A percentile compares a stretch with the other conserved stretches of the same genome.
Conservation (phyloP, 2,329 filamentous ascomycete species). For the Monilinia aucupariae region DNA sequence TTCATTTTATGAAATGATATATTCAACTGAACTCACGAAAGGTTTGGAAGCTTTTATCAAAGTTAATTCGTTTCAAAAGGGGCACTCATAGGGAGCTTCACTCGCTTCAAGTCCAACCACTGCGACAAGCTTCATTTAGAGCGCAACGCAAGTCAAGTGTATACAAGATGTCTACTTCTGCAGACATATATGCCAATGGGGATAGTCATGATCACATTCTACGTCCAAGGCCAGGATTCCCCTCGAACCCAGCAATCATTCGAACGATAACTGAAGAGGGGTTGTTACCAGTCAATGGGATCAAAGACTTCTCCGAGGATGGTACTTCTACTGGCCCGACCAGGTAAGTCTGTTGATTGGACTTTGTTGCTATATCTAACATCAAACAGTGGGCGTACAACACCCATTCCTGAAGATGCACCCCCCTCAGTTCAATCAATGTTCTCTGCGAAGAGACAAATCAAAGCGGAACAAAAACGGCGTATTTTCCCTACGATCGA, state of each 20-base stretch:
- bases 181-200: constrained; percentile 28
- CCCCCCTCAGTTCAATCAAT: constrained; percentile 87
- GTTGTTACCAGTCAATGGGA: constrained; percentile 18
- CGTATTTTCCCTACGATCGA: constrained; percentile 91
- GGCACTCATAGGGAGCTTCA: constrained; percentile 6
- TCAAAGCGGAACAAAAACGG: constrained; percentile 72
- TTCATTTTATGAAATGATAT: constrained; percentile 5
- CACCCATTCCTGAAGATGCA: constrained; percentile 80
- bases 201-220: constrained; percentile 33
- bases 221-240: constrained; percentile 30
- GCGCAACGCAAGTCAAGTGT: background rate
- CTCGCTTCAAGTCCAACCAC: background rate
- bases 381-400: constrained; percentile 64
- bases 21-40: constrained; percentile 1
- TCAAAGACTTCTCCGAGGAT: constrained; percentile 22
- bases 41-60: background rate
- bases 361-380: constrained; percentile 16
- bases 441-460: constrained; percentile 76
- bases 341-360: background rate
- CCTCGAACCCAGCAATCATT: constrained; percentile 28
- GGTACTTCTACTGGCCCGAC: constrained; percentile 23
- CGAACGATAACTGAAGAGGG: constrained; percentile 29
- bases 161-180: constrained; percentile 31
- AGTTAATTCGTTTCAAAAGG: constrained; percentile 11
- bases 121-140: background rate